These are phyloP conservation scores for Alternaria tenuissima DNA, from an alignment of 2,329 filamentous ascomycete species.

Conservation along the genomic window DNA sequence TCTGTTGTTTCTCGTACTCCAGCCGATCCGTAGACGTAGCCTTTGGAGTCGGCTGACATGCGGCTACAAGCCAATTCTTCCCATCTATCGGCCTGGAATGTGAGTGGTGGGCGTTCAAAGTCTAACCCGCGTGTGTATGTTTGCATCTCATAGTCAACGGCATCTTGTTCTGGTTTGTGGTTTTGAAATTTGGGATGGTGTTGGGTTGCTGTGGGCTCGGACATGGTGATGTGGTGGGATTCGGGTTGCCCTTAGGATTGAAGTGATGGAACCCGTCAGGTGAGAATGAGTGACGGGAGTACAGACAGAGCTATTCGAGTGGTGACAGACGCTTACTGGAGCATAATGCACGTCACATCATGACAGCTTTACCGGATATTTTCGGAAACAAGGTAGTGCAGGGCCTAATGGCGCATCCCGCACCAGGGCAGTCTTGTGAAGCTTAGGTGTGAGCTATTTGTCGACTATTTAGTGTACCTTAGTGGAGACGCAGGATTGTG, in stretches of 20 bases:
- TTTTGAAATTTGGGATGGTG: conserved; percentile 20
- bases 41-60: conserved; percentile 42
- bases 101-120: conserved; percentile 44
- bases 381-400: conserved; percentile 1
- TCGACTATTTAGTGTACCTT: neutral
- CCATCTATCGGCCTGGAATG: conserved; percentile 40
- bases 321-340: neutral
- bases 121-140: conserved; percentile 44
- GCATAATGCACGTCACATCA: conserved; percentile 1
- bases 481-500: neutral
- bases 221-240: conserved; percentile 11
- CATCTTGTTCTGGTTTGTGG: conserved; percentile 25
- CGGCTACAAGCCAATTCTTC: conserved; percentile 34
- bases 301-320: neutral
- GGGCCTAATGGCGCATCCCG: neutral
- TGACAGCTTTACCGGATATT: conserved; percentile 5
- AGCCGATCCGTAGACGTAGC: conserved; percentile 48
- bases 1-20: conserved; percentile 42
- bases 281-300: neutral
- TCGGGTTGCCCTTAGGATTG: neutral
- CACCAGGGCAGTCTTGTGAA: neutral
- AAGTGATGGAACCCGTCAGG: neutral
- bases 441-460: neutral
- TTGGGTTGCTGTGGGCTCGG: conserved; percentile 14
- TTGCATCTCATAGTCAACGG: conserved; percentile 38